Evolutionary conservation across 805 yeast species (phyloP).

Genomic region (Teunomyces kruisii): DNA sequence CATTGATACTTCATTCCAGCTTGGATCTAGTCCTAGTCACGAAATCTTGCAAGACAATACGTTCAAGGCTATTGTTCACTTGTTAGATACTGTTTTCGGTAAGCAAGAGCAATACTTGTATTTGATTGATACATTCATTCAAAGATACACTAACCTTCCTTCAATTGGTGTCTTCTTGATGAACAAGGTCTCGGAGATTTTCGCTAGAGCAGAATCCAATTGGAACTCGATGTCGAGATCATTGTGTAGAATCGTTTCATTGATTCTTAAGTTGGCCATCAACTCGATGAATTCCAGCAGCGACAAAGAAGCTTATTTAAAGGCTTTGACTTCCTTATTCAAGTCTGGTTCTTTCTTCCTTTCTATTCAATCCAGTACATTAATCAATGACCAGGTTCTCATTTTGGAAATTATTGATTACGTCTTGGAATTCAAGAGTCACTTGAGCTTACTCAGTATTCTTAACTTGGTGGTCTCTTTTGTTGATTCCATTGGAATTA

Average conservation of each 20-base stretch:
- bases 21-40: constrained; percentile 21
- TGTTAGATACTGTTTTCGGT: constrained; percentile 62
- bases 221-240: constrained; percentile 69
- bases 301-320: constrained; percentile 26
- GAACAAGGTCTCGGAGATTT: constrained; percentile 44
- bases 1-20: constrained; percentile 26
- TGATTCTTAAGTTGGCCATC: constrained; percentile 45
- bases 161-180: constrained; percentile 52
- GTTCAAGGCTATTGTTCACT: constrained; percentile 59
- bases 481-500: constrained; percentile 53
- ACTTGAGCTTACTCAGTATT: constrained; percentile 39
- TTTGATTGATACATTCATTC: constrained; percentile 52
- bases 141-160: constrained; percentile 39
- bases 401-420: constrained; percentile 60
- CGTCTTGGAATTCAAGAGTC: constrained; percentile 45
- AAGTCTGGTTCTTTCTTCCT: constrained; percentile 46
- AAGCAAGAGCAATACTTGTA: constrained; percentile 63
- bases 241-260: constrained; percentile 56
- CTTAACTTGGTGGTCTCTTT: constrained; percentile 44
- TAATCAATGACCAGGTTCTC: constrained; percentile 62
- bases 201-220: constrained; percentile 47
- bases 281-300: constrained; percentile 18
- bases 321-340: constrained; percentile 35
- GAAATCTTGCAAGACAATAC: constrained; percentile 33
- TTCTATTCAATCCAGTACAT: constrained; percentile 42